A percentile compares a stretch with the other conserved stretches of the same genome.
phyloP scores from a whole-genome alignment of 192 early-diverging fungal genomes.

The Coemansia sp. region DNA sequence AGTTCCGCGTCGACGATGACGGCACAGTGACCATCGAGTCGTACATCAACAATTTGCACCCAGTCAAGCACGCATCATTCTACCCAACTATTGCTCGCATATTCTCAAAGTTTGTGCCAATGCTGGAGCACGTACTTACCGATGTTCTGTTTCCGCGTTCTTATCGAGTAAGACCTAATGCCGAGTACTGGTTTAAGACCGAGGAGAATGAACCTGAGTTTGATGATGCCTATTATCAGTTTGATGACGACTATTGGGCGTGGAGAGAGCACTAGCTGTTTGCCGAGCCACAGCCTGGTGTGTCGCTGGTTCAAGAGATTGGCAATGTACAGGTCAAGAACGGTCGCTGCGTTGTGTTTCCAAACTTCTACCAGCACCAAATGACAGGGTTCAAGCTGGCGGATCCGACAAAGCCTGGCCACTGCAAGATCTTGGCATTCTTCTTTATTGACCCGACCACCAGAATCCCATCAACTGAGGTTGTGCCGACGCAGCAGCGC shows the following conservation, averaged over 20 bases:
- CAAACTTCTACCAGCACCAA: constrained; percentile 71
- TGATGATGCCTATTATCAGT: constrained; percentile 15
- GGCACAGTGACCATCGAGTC: constrained; percentile 56
- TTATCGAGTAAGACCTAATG: constrained; percentile 5
- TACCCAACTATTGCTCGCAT: constrained; percentile 57
- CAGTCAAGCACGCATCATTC: constrained; percentile 46
- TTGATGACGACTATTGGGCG: constrained; percentile 26
- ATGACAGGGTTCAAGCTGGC: constrained; percentile 62
- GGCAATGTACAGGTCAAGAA: constrained; percentile 51
- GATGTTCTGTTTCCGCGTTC: constrained; percentile 19
- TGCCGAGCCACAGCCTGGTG: constrained; percentile 31
- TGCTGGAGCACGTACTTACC: constrained; percentile 62
- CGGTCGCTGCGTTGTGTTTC: constrained; percentile 68
- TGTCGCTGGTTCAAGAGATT: constrained; percentile 42
- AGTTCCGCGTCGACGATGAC: constrained; percentile 56
- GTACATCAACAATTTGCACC: constrained; percentile 79
- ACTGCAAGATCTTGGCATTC: constrained; percentile 68
- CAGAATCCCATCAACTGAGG: constrained; percentile 56
- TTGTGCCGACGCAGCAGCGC: constrained; percentile 68
- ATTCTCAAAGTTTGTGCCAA: constrained; percentile 60
- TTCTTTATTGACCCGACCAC: constrained; percentile 68
- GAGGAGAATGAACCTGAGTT: constrained; percentile 15
- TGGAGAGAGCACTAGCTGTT: constrained; percentile 21
- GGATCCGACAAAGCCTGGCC: constrained; percentile 62
- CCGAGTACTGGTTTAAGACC: constrained; percentile 23